Conservation (phyloP, 257 asterid genomes). For the Nicotiana tabacum region DNA sequence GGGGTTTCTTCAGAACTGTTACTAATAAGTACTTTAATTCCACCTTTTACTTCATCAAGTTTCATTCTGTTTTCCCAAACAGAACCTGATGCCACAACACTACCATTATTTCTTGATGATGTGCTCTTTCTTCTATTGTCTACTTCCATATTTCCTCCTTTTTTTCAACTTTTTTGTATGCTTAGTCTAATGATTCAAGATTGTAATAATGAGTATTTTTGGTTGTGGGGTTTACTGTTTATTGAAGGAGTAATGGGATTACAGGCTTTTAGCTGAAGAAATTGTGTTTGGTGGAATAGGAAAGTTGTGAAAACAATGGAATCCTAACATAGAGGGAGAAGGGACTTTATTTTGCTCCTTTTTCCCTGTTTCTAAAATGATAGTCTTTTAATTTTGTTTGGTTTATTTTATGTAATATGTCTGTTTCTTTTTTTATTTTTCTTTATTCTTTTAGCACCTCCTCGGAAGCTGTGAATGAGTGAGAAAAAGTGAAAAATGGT, state of each 20-base stretch:
- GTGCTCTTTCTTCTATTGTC: conserved; percentile 36
- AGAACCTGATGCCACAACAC: conserved; percentile 54
- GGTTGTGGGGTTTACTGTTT: conserved; percentile 24
- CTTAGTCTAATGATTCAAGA: conserved; percentile 4
- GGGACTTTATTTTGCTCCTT: background rate
- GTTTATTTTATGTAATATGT: too few relatives aligned
- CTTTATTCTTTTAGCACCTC: too few relatives aligned
- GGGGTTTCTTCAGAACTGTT: conserved; percentile 6
- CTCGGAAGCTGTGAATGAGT: too few relatives aligned
- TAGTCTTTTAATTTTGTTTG: too few relatives aligned
- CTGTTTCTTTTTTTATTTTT: too few relatives aligned
- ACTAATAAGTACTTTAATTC: conserved; percentile 52
- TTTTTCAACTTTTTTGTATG: background rate
- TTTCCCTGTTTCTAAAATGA: background rate
- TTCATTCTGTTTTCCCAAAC: conserved; percentile 94
- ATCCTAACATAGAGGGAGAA: conserved; percentile 14
- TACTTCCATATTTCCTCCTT: conserved; percentile 37
- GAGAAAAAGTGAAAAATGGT: too few relatives aligned
- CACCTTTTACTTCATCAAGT: conserved; percentile 67
- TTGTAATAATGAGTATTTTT: conserved; percentile 19
- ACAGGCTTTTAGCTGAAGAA: conserved; percentile 44
- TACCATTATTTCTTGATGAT: conserved; percentile 35
- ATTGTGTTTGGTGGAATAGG: conserved; percentile 20
- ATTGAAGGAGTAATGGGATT: conserved; percentile 7
- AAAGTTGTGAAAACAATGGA: conserved; percentile 32